Base-by-base conservation (phyloP, 2,329 filamentous ascomycete genomes). In the Canariomyces notabilis region DNA sequence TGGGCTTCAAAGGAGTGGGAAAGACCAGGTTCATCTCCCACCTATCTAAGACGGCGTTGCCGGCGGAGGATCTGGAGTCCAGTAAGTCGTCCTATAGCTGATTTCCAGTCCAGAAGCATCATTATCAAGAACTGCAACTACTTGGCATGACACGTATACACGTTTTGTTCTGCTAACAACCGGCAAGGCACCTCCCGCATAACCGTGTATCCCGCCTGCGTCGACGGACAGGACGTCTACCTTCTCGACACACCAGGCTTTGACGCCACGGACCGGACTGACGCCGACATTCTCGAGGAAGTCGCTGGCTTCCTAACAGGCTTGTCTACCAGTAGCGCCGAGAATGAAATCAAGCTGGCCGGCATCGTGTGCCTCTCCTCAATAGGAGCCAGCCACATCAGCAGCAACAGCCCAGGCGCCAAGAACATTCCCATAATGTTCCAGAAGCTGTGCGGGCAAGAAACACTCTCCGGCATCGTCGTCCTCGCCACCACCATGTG, bases 311-410 rank as follows among this genome's bases (percentile, higher is more conserved):
- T 21, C 44, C 6, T 48, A 51, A n/a, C n/a, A n/a, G n/a, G n/a
- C n/a, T n/a, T n/a, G n/a, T n/a, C n/a, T n/a, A n/a, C n/a, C n/a
- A n/a, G n/a, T n/a, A n/a, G n/a, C n/a, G n/a, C n/a, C 7, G 26
- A 29, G 9, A 12, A 8, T 12, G 14, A 29, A 8, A 29, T 29
- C 26, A 29, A 9, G 26, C 26, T 29, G 26, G 26, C 26, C 14
- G 26, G 26, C 9, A 29, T 29, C 14, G 26, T 29, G 14, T 29
- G 14, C 26, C 8, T 29, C 4, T 12, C 9, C 8, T 12, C 21
- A 19, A 42, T 79, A 49, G 68, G 77, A 51, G 76, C 80, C 51
- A 73, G 70, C 61, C 75, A 75, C 0, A 77, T 80, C 19, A 23
- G 36, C 7, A 40, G 46, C 9, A 35, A 42, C 14, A 34, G 22